Evolutionary conservation across 352 stramenopile genomes (phyloP), one percentile per base, ranked within the genome.

Genomic region (Phytophthora parvispora): DNA sequence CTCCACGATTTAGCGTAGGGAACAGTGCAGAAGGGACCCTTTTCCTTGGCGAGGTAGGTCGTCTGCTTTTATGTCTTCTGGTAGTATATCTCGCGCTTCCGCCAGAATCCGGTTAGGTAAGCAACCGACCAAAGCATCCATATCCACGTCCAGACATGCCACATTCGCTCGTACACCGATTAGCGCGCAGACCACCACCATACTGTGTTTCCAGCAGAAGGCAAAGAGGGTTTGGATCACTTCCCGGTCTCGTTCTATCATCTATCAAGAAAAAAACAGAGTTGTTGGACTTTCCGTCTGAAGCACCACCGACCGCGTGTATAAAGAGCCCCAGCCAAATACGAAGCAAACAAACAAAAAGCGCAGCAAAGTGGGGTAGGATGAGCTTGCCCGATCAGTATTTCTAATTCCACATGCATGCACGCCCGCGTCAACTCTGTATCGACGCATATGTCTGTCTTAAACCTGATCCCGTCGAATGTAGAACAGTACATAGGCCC

Each of bases 401-500:
- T 75, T 74, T 75, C 43, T 69, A 74, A 40, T 60, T 61, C 40
- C 58, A 52, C 55, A 69, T 72, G 50, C 48, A 76, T n/a, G n/a
- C n/a, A n/a, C n/a, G 42, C 49, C 10, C 61, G 25, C 31, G 29
- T 55, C 51, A 28, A 22, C 62, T 40, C 18, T 54, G 32, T 25
- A 27, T 54, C 40, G 28, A 64, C 61, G 28, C 47, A 43, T 38
- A 59, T 24, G 32, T 25, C 32, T 60, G 31, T 59, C 54, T 67
- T 78, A 79, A 36, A 34, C 59, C 49, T 77, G 42, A 20, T 81
- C 79, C 32, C 81, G 75, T 29, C 83, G 83, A n/a, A 89, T 72
- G 67, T 91, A 91, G 34, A 91, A 91, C 12, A 91, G 78, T 45
- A 97, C 89, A 65, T 97, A 97, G 38, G 89, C 89, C 32, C 86